Evolutionary conservation across 2,329 filamentous ascomycete species (phyloP).

Genomic region (Neopestalotiopsis clavispora): DNA sequence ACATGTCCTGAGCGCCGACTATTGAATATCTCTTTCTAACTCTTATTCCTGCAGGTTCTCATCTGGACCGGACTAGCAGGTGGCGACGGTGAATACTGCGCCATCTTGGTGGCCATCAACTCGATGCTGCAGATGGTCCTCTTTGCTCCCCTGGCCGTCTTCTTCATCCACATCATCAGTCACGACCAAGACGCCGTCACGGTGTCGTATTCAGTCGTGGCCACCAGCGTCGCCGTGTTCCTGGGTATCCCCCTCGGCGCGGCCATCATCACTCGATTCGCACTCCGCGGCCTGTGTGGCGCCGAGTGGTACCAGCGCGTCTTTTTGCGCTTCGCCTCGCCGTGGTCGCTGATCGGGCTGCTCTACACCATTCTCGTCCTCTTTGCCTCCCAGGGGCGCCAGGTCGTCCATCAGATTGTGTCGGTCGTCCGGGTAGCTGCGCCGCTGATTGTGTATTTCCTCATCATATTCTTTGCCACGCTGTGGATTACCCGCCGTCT

Average conservation of each 20-base stretch:
- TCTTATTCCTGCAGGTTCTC: constrained; percentile 41
- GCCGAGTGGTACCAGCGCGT: constrained; percentile 67
- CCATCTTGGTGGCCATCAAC: constrained; percentile 77
- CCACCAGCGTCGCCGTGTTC: constrained; percentile 83
- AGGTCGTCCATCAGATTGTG: constrained; percentile 82
- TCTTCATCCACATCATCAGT: constrained; percentile 75
- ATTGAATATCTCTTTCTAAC: neutral
- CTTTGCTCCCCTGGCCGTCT: constrained; percentile 70
- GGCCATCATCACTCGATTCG: constrained; percentile 76
- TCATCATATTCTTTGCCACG: constrained; percentile 74
- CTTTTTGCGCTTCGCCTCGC: constrained; percentile 73
- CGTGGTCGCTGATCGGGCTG: constrained; percentile 80
- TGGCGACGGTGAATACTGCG: constrained; percentile 83
- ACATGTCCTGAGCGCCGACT: neutral
- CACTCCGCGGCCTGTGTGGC: constrained; percentile 59
- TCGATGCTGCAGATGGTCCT: constrained; percentile 76
- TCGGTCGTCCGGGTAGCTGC: constrained; percentile 82
- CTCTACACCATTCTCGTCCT: constrained; percentile 87
- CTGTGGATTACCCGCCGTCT: constrained; percentile 64
- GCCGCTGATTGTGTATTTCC: constrained; percentile 82
- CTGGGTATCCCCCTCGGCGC: constrained; percentile 83
- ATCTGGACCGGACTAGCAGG: constrained; percentile 82
- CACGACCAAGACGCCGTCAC: constrained; percentile 38
- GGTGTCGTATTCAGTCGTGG: constrained; percentile 69
- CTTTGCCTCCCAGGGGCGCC: constrained; percentile 79